Base-by-base conservation (phyloP, 169 alveolate genomes). In the Toxoplasma gondii region DNA sequence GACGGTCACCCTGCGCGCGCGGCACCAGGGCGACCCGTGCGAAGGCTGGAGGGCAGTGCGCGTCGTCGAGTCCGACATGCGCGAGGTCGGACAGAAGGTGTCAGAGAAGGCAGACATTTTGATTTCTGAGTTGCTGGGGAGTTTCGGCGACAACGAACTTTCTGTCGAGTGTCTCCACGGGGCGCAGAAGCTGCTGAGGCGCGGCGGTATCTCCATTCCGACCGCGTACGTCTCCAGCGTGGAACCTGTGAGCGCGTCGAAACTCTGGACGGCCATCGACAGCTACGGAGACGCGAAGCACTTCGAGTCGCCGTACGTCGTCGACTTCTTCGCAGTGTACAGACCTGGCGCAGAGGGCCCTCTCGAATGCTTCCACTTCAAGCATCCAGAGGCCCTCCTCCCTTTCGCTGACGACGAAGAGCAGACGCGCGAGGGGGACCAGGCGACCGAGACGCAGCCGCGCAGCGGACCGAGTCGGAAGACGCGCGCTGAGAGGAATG, bases 131-230 rank as follows among this genome's bases (percentile, higher is more conserved):
- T 92, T 97, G 67, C 91, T 97, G 9, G 99, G 99, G 53, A 94
- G 97, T 70, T 97, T 97, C 91, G 98, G 98, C 74, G 98, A 97
- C 93, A 98, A 98, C 93, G 99, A 98, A 88, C 95, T 98, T 2
- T 96, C 97, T 36, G 98, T 98, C 24, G 99, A 98, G 92, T 98
- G 99, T 87, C 94, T 98, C n/a, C 93, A 91, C 27, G 97, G 98
- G 45, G 97, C 97, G 64, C 95, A 96, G 86, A 95, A 91, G 91
- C 91, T 97, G 93, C 86, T 64, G 53, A 78, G 88, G 91, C 88
- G 29, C 31, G 94, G 41, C 7, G 95, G 98, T 0, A 93, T 96
- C 10, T 96, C 95, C 88, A 96, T 98, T 45, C 99, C 99, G 29
- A 80, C 92, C 36, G 91, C 95, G 64, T 96, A 97, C 78, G 94